Percentiles rank a stretch among this genome's conserved stretches.
Evolutionary conservation across 805 yeast genomes (phyloP).

Genomic region (Wickerhamiella brachini): DNA sequence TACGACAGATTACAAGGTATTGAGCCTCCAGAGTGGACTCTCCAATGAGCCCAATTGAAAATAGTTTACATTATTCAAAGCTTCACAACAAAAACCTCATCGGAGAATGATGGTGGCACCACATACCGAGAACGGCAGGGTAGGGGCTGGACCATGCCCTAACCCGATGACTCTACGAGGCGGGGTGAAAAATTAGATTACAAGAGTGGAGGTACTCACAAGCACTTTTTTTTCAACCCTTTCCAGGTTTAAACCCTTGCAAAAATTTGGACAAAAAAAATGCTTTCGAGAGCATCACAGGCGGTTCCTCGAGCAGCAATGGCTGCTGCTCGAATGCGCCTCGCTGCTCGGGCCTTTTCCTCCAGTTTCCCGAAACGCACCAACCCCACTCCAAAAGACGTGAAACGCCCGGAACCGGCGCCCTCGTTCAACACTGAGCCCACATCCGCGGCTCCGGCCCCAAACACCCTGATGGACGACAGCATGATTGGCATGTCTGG

Average conservation of each 20-base stretch:
- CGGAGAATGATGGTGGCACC: background rate
- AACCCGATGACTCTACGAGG: background rate
- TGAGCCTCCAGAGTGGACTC: too few species aligned
- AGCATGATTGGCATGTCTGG: slow-evolving; percentile 94
- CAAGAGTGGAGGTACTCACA: background rate
- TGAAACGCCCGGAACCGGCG: slow-evolving; percentile 24
- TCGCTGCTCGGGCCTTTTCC: background rate
- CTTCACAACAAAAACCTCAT: too few species aligned
- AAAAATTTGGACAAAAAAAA: background rate
- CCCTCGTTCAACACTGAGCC: slow-evolving; percentile 23
- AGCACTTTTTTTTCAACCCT: background rate
- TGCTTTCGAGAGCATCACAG: background rate
- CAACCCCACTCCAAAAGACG: background rate
- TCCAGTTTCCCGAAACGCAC: background rate
- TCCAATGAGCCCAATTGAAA: too few species aligned
- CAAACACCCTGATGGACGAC: slow-evolving; percentile 30
- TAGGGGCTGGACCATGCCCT: background rate
- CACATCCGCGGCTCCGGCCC: slow-evolving; percentile 2
- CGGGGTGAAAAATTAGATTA: slow-evolving; percentile 1
- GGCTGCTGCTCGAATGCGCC: background rate
- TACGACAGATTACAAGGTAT: too few species aligned
- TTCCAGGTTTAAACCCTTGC: background rate
- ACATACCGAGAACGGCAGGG: background rate
- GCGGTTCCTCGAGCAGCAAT: background rate
- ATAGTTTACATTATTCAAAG: too few species aligned